These are phyloP conservation scores for Ascochyta lentis DNA, from an alignment of 2,329 filamentous ascomycete genomes.

Conservation along the genomic window DNA sequence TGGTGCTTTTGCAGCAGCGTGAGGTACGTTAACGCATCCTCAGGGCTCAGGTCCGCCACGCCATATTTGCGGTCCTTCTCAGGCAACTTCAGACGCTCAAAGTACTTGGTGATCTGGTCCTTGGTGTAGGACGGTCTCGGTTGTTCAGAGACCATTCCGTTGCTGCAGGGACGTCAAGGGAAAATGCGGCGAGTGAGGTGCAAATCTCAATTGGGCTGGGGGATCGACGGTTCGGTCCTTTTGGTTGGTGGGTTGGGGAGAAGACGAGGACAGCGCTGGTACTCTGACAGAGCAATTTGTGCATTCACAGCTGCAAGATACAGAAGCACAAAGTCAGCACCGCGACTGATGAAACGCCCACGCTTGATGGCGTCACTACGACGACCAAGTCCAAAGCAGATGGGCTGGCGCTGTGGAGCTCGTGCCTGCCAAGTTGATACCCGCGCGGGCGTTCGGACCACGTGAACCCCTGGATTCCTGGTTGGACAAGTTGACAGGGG, in stretches of 20 bases:
- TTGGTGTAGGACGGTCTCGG: constrained; percentile 30
- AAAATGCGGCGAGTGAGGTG: constrained; percentile 10
- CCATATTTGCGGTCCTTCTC: constrained; percentile 33
- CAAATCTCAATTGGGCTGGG: constrained; percentile 19
- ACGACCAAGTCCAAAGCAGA: constrained; percentile 2
- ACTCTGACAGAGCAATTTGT: background rate
- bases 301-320: background rate
- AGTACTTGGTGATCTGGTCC: constrained; percentile 44
- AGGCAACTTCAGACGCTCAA: constrained; percentile 43
- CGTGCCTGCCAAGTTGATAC: constrained; percentile 12
- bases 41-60: constrained; percentile 27
- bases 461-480: constrained; percentile 12
- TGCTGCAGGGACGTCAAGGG: constrained; percentile 6
- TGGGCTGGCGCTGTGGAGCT: constrained; percentile 12
- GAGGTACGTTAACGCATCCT: constrained; percentile 39
- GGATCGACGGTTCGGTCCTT: constrained; percentile 13
- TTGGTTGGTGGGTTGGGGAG: background rate
- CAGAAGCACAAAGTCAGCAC: background rate
- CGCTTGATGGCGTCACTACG: constrained; percentile 13
- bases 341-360: constrained; percentile 2
- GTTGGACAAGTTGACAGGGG: constrained; percentile 19
- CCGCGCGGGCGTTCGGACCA: constrained; percentile 11
- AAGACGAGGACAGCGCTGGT: background rate
- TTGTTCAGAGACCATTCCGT: constrained; percentile 28
- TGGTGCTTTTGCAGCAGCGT: constrained; percentile 49